phyloP scores from a whole-genome alignment of 306 rosid genomes.

The Herpetospermum pedunculosum region DNA sequence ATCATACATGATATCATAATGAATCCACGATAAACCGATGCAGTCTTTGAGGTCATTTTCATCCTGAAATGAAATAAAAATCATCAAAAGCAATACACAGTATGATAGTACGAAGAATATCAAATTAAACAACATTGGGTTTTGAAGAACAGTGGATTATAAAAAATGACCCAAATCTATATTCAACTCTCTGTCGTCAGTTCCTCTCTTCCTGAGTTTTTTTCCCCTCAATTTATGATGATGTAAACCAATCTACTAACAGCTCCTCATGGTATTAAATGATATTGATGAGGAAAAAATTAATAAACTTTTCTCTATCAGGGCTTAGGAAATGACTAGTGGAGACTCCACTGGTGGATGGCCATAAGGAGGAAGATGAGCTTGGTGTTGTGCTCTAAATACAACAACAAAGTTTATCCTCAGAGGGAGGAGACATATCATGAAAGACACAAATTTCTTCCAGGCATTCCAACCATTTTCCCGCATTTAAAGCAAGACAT shows the following conservation, averaged over 20 bases:
- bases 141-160: background rate
- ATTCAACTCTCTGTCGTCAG: background rate
- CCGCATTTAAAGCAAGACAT: constrained; percentile 68
- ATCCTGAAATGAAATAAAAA: constrained; percentile 36
- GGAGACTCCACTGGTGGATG: background rate
- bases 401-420: no score
- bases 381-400: no score
- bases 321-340: background rate
- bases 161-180: background rate
- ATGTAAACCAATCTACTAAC: background rate
- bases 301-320: background rate
- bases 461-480: constrained; percentile 58
- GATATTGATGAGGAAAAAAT: background rate
- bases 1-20: constrained; percentile 89
- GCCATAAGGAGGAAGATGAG: no score
- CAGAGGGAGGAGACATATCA: constrained; percentile 56
- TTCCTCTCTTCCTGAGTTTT: background rate
- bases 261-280: background rate
- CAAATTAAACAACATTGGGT: background rate
- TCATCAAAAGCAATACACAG: background rate
- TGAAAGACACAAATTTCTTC: constrained; percentile 60
- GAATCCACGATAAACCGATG: constrained; percentile 74
- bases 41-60: constrained; percentile 32
- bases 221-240: background rate
- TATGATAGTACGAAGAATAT: constrained; percentile 2